phyloP scores from a whole-genome alignment of 2,329 filamentous ascomycete species.

The Tolypocladium album region DNA sequence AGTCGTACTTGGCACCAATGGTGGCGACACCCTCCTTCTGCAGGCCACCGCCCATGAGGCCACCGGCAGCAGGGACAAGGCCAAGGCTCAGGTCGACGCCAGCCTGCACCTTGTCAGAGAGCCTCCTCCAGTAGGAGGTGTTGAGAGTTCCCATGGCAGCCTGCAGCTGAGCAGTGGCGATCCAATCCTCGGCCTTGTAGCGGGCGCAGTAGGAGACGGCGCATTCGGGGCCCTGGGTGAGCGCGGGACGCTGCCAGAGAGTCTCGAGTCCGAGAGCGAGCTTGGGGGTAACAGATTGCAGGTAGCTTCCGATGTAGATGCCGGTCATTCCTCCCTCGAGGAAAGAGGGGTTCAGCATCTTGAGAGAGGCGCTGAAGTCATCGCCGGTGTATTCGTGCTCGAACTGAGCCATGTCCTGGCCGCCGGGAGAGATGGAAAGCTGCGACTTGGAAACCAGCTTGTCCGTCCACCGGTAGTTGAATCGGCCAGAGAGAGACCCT shows the following conservation, averaged over 20 bases:
- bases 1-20: slow-evolving; percentile 95
- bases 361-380: slow-evolving; percentile 89
- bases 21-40: slow-evolving; percentile 85
- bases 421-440: slow-evolving; percentile 70
- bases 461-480: slow-evolving; percentile 84
- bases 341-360: slow-evolving; percentile 89
- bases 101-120: slow-evolving; percentile 93
- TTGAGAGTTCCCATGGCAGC: slow-evolving; percentile 73
- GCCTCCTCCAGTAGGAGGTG: slow-evolving; percentile 84
- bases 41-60: slow-evolving; percentile 64
- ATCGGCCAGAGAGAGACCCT: slow-evolving; percentile 73
- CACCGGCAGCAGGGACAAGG: slow-evolving; percentile 54
- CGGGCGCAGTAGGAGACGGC: slow-evolving; percentile 81
- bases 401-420: slow-evolving; percentile 81
- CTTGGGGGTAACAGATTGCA: slow-evolving; percentile 82
- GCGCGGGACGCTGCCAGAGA: slow-evolving; percentile 81
- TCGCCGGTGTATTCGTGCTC: slow-evolving; percentile 91
- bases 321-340: slow-evolving; percentile 89
- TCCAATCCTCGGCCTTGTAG: slow-evolving; percentile 89
- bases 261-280: slow-evolving; percentile 84
- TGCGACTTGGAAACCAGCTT: slow-evolving; percentile 78
- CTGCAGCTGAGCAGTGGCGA: slow-evolving; percentile 81
- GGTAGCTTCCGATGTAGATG: slow-evolving; percentile 90
- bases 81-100: slow-evolving; percentile 91
- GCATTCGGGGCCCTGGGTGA: slow-evolving; percentile 82